Evolutionary conservation across 352 stramenopile genomes (phyloP).

Genomic region (Thalassiosira exigua): DNA sequence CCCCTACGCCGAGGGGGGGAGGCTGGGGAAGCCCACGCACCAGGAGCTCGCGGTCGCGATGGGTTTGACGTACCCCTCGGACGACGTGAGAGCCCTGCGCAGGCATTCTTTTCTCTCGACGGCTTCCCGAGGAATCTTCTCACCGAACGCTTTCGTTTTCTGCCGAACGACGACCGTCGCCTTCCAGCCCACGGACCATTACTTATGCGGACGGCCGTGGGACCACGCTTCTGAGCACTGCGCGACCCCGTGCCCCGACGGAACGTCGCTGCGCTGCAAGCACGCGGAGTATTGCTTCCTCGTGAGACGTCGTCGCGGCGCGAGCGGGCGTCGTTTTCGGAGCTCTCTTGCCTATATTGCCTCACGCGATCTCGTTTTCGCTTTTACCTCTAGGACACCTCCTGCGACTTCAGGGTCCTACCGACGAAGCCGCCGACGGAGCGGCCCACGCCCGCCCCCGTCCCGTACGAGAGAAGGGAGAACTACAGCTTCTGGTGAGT

Average conservation of each 20-base stretch:
- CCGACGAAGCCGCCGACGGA: too few relatives aligned
- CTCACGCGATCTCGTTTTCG: too few relatives aligned
- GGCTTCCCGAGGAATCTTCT: too few relatives aligned
- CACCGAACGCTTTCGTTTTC: too few relatives aligned
- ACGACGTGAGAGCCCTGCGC: slow-evolving; percentile 21
- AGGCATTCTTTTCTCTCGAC: background rate
- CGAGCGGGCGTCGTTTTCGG: too few relatives aligned
- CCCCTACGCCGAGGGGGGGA: slow-evolving; percentile 8
- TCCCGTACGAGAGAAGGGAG: slow-evolving; percentile 15
- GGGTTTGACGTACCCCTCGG: slow-evolving; percentile 32
- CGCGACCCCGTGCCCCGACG: slow-evolving; percentile 16
- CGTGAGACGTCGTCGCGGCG: too few relatives aligned
- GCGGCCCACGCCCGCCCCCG: too few relatives aligned
- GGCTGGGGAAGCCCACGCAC: slow-evolving; percentile 11
- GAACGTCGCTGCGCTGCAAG: slow-evolving; percentile 7
- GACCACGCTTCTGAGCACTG: slow-evolving; percentile 5
- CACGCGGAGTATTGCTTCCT: slow-evolving; percentile 11
- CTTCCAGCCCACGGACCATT: slow-evolving; percentile 32
- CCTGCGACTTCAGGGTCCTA: too few relatives aligned
- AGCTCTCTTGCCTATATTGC: too few relatives aligned
- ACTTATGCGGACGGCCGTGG: slow-evolving; percentile 21
- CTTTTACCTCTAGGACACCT: too few relatives aligned
- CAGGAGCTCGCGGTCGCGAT: slow-evolving; percentile 21
- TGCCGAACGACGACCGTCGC: too few relatives aligned
- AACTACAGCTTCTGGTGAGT: slow-evolving; percentile 33